A percentile compares a stretch with the other conserved stretches of the same genome.
phyloP scores from a whole-genome alignment of 352 stramenopile genomes.

The Saprolegnia diclina region DNA sequence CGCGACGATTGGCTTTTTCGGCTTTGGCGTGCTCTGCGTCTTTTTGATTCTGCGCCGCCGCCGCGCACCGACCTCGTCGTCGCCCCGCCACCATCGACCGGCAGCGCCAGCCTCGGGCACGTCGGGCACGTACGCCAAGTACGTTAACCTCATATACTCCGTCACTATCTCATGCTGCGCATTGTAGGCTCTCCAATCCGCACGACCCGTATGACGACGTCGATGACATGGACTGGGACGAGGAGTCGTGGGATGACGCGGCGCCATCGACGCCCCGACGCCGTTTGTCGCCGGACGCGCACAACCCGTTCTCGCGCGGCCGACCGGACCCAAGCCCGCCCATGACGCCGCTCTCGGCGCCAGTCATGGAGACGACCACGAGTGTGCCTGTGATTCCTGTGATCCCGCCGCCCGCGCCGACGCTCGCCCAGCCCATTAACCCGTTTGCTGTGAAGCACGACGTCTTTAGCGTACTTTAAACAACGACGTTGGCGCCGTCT shows the following conservation, averaged over 20 bases:
- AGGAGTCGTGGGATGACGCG: slow-evolving; percentile 4
- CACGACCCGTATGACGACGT: slow-evolving; percentile 20
- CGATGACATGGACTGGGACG: slow-evolving; percentile 23
- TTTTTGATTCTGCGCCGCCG: slow-evolving; percentile 16
- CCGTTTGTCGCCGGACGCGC: slow-evolving; percentile 11
- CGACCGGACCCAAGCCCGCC: not conserved
- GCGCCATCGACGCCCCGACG: not conserved
- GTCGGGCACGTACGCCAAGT: slow-evolving; percentile 17
- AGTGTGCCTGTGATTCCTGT: not conserved
- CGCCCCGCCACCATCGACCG: not conserved
- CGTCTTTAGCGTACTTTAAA: slow-evolving; percentile 68
- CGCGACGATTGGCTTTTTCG: slow-evolving; percentile 8
- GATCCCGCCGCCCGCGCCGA: not conserved
- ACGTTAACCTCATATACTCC: not conserved
- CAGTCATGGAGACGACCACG: not conserved
- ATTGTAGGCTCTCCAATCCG: slow-evolving; percentile 19
- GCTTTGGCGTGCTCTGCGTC: slow-evolving; percentile 10
- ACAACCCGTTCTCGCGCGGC: slow-evolving; percentile 14
- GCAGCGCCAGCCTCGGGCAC: not conserved
- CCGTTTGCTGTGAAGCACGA: slow-evolving; percentile 35
- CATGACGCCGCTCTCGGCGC: not conserved
- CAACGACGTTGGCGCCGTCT: slow-evolving; percentile 1
- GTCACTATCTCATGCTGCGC: not conserved
- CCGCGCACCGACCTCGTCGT: not conserved
- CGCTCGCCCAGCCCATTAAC: slow-evolving; percentile 18